Conservation (phyloP, 1,284 basidiomycete genomes). For the Tetrapyrgos nigripes region DNA sequence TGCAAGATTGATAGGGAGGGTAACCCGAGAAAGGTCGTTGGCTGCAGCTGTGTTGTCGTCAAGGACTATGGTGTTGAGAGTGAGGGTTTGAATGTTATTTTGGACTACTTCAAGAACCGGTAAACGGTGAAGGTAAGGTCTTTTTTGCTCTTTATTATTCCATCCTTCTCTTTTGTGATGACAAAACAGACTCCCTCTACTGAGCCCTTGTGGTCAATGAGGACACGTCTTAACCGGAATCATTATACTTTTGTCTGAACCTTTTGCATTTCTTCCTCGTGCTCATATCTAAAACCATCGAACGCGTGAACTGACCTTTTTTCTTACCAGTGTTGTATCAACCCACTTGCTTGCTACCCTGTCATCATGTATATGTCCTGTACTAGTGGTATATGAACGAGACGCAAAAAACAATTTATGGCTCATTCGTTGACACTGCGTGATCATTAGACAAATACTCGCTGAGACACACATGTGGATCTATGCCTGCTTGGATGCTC, state of each 20-base stretch:
- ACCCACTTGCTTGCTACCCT: not conserved
- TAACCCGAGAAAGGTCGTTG: conserved; percentile 96
- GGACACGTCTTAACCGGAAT: conserved; percentile 86
- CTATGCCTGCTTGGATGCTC: not conserved
- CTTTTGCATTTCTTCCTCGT: not conserved
- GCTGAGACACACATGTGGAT: too few species aligned
- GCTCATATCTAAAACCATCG: not conserved
- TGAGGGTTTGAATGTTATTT: conserved; percentile 95
- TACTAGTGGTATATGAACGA: not conserved
- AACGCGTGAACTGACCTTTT: not conserved
- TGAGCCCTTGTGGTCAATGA: conserved; percentile 66
- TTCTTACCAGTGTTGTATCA: not conserved
- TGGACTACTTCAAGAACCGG: conserved; percentile 97
- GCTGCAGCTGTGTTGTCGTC: conserved; percentile 97
- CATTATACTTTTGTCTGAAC: conserved; percentile 78
- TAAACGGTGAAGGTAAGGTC: conserved; percentile 53
- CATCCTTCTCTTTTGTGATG: conserved; percentile 54
- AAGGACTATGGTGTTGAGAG: conserved; percentile 98
- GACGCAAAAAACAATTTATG: not conserved
- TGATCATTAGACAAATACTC: not conserved
- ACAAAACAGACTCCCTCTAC: conserved; percentile 90
- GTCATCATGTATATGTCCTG: not conserved
- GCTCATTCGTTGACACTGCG: not conserved
- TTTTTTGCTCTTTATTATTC: conserved; percentile 10
- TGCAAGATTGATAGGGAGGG: conserved; percentile 99